Percentiles rank a stretch among this genome's conserved stretches.
phyloP scores from a whole-genome alignment of 441 rosid species.

The Gossypium laxum region DNA sequence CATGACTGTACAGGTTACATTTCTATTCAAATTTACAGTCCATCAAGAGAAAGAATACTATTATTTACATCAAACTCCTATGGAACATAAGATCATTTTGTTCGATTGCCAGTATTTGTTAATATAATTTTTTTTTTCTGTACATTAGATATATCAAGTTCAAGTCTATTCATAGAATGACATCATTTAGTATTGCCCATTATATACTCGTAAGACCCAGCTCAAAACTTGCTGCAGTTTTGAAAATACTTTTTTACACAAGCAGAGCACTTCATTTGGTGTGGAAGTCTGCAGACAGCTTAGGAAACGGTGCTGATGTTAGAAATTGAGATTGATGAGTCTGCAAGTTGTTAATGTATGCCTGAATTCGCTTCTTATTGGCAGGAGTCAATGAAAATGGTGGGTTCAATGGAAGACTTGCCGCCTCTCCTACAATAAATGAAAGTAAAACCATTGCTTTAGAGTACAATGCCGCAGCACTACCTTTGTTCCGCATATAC shows the following conservation, averaged over 20 bases:
- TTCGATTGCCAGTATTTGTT: conserved; percentile 4
- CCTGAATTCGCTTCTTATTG: conserved; percentile 41
- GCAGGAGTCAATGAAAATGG: conserved; percentile 44
- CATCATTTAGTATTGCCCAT: not conserved
- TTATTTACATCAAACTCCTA: conserved; percentile 7
- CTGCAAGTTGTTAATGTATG: conserved; percentile 49
- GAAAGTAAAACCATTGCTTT: conserved; percentile 64
- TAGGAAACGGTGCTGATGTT: conserved; percentile 13
- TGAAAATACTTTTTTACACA: conserved; percentile 19
- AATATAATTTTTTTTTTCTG: conserved; percentile 6
- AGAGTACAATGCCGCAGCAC: conserved; percentile 48
- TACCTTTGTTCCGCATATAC: conserved; percentile 41
- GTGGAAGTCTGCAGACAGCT: conserved; percentile 10
- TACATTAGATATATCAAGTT: conserved; percentile 7
- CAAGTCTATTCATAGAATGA: not conserved
- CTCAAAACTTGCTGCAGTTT: conserved; percentile 6
- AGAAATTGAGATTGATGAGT: conserved; percentile 42
- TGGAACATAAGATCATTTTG: not conserved
- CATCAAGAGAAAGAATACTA: conserved; percentile 1
- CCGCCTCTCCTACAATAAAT: conserved; percentile 59
- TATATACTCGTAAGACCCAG: conserved; percentile 16
- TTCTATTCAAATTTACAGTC: conserved; percentile 13
- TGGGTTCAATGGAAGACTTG: conserved; percentile 46
- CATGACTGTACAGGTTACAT: not conserved
- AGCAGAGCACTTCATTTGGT: conserved; percentile 18